Conservation (phyloP, 2,329 filamentous ascomycete genomes). For the Calycina marina region DNA sequence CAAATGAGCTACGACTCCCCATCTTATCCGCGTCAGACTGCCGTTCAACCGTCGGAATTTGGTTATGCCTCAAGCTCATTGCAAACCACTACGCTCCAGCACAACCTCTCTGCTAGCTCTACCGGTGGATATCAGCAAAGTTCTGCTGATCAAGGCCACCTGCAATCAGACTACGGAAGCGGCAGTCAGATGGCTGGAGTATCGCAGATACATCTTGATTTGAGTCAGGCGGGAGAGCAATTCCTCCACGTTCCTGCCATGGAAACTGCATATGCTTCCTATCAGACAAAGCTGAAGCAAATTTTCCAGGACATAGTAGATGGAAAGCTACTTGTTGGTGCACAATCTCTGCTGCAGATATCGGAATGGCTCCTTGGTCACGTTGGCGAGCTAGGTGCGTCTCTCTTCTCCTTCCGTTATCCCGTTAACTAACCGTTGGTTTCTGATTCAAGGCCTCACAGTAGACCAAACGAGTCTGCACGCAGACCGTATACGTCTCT, state of each 20-base stretch:
- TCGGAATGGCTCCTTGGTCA: conserved; percentile 54
- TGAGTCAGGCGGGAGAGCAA: conserved; percentile 44
- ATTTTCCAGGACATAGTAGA: conserved; percentile 48
- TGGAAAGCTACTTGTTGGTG: conserved; percentile 44
- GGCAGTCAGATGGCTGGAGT: conserved; percentile 34
- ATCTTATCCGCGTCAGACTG: too few species aligned
- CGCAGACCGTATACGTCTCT: conserved; percentile 65
- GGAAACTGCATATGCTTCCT: conserved; percentile 55
- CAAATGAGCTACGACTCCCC: too few species aligned
- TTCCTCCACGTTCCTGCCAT: conserved; percentile 31
- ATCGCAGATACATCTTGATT: conserved; percentile 29
- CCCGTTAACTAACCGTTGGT: conserved; percentile 18
- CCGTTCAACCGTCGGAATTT: conserved; percentile 26
- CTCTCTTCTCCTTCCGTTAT: conserved; percentile 17
- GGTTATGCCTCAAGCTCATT: conserved; percentile 59
- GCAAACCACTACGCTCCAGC: conserved; percentile 62
- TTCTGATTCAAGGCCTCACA: conserved; percentile 52
- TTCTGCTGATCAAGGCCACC: conserved; percentile 37
- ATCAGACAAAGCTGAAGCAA: conserved; percentile 44
- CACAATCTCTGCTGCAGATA: conserved; percentile 41
- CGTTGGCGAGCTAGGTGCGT: conserved; percentile 51
- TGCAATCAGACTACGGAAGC: conserved; percentile 34
- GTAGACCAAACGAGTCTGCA: conserved; percentile 68
- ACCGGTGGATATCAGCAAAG: conserved; percentile 45
- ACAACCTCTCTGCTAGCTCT: conserved; percentile 46